Conservation (phyloP, 164 flowering plant species). For the Nymphaea colorata region DNA sequence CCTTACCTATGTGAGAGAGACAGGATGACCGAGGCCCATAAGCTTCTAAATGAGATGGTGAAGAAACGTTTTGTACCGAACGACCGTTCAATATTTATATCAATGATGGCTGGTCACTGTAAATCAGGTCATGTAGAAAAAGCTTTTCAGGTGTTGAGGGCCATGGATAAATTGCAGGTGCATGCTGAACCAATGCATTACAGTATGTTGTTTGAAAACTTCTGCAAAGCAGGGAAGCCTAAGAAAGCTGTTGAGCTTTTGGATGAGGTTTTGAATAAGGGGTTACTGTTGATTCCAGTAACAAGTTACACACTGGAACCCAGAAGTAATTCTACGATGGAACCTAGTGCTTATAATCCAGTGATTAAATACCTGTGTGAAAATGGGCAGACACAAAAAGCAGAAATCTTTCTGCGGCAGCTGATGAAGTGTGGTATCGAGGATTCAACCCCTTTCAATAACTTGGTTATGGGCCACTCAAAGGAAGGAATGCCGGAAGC, state of each 20-base stretch:
- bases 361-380: neutral
- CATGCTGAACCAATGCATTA: slow-evolving; percentile 84
- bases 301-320: slow-evolving; percentile 45
- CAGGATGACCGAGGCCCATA: slow-evolving; percentile 60
- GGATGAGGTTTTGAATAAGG: slow-evolving; percentile 71
- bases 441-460: slow-evolving; percentile 58
- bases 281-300: slow-evolving; percentile 45
- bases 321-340: neutral
- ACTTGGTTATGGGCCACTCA: slow-evolving; percentile 65
- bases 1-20: slow-evolving; percentile 78
- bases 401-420: neutral
- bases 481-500: slow-evolving; percentile 62
- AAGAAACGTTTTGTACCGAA: slow-evolving; percentile 44
- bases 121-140: slow-evolving; percentile 54
- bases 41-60: slow-evolving; percentile 59
- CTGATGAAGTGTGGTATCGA: neutral
- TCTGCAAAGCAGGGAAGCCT: slow-evolving; percentile 49
- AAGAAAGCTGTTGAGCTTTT: slow-evolving; percentile 54
- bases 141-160: slow-evolving; percentile 64
- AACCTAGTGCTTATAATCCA: neutral
- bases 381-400: neutral
- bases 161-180: slow-evolving; percentile 59
- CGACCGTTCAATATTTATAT: slow-evolving; percentile 60
- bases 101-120: slow-evolving; percentile 49
- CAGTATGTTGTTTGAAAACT: slow-evolving; percentile 66